A percentile compares a stretch with the other conserved stretches of the same genome.
Conservation (phyloP, 1,284 basidiomycete genomes). For the Kwoniella shivajii region DNA sequence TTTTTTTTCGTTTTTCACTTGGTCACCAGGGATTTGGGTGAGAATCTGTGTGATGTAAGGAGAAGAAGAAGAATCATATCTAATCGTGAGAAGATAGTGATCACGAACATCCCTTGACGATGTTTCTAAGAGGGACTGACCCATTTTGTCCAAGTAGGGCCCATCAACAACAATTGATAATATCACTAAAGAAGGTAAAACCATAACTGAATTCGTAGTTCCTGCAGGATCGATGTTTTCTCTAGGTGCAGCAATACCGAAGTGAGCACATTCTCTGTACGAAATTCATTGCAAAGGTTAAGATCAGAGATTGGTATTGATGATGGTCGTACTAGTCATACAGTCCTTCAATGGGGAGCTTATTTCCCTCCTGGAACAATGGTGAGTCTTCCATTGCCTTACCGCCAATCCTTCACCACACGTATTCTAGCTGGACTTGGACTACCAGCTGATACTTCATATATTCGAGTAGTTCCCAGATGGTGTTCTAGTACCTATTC, state of each 20-base stretch:
- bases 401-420: background rate
- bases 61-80: background rate
- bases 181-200: slow-evolving; percentile 32
- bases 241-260: slow-evolving; percentile 38
- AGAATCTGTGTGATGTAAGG: no score
- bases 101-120: background rate
- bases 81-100: background rate
- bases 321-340: slow-evolving; percentile 14
- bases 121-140: slow-evolving; percentile 21
- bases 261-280: slow-evolving; percentile 8
- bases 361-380: slow-evolving; percentile 47
- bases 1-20: background rate
- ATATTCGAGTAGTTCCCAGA: slow-evolving; percentile 32
- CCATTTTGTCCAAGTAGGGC: slow-evolving; percentile 29
- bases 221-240: slow-evolving; percentile 45
- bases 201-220: slow-evolving; percentile 36
- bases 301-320: background rate
- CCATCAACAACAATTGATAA: slow-evolving; percentile 40
- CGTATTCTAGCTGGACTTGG: background rate
- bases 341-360: slow-evolving; percentile 34
- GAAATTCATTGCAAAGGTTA: background rate
- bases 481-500: slow-evolving; percentile 42
- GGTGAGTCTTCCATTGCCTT: no score
- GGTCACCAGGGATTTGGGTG: background rate
- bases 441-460: background rate